These are phyloP conservation scores for Vigna nakashimae DNA, from an alignment of 306 rosid genomes.

Conservation along the genomic window DNA sequence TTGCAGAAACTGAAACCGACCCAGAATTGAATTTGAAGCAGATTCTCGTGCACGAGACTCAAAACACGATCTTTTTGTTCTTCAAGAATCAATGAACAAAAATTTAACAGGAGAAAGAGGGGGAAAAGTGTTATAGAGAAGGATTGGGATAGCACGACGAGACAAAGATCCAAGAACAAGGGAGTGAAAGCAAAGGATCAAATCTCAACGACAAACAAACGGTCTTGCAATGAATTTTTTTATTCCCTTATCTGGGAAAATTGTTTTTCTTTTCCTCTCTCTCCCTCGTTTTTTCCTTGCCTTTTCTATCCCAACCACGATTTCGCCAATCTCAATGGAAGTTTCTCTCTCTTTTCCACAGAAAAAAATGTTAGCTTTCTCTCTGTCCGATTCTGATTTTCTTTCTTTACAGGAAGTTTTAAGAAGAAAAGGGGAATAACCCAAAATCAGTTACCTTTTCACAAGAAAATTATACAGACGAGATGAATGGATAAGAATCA, in stretches of 20 bases:
- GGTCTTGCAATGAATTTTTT: constrained; percentile 23
- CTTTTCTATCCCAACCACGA: constrained; percentile 10
- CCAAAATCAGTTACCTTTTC: not conserved
- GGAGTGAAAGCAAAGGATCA: constrained; percentile 17
- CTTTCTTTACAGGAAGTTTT: constrained; percentile 10
- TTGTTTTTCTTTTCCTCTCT: not conserved
- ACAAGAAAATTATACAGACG: not conserved
- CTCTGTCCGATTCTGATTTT: constrained; percentile 36
- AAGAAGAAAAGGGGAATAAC: not conserved
- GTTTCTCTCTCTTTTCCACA: constrained; percentile 10
- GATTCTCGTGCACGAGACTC: constrained; percentile 16
- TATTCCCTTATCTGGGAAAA: constrained; percentile 39
- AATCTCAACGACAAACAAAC: constrained; percentile 45
- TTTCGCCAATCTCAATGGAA: constrained; percentile 39
- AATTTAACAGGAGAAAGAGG: not conserved
- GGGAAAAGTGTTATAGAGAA: constrained; percentile 30
- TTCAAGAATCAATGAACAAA: constrained; percentile 25
- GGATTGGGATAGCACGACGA: constrained; percentile 17
- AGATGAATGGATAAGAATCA: not conserved
- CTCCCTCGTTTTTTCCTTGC: not conserved
- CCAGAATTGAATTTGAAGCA: constrained; percentile 38
- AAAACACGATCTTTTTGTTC: constrained; percentile 28
- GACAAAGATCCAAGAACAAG: constrained; percentile 35
- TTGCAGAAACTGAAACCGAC: constrained; percentile 40
- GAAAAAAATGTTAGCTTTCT: constrained; percentile 19